phyloP scores from a whole-genome alignment of 768 basidiomycete species.

The Mycena galopus region DNA sequence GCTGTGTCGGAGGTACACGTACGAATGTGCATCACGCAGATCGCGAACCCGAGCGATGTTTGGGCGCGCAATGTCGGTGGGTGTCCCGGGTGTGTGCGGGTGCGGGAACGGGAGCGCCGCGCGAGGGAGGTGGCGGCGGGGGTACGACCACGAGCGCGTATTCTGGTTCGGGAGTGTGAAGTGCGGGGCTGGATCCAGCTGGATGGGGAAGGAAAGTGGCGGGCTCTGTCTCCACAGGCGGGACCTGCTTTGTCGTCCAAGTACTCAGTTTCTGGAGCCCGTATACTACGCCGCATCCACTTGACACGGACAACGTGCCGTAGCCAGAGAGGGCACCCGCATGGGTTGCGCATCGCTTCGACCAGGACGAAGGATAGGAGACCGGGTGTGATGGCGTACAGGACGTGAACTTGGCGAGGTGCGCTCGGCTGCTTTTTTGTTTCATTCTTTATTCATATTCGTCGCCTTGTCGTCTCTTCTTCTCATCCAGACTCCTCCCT shows the following conservation, averaged over 20 bases:
- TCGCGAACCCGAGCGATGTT: too few relatives aligned
- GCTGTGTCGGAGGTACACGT: background rate
- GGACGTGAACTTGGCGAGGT: conserved; percentile 67
- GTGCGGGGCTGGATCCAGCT: too few relatives aligned
- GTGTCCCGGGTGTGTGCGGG: conserved; percentile 28
- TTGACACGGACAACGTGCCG: background rate
- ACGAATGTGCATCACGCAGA: background rate
- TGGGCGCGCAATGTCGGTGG: conserved; percentile 16
- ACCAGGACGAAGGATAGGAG: conserved; percentile 30
- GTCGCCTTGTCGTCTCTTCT: background rate
- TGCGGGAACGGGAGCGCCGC: conserved; percentile 17
- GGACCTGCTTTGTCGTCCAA: background rate
- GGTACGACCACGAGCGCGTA: too few relatives aligned
- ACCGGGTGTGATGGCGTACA: conserved; percentile 56
- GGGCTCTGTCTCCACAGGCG: background rate
- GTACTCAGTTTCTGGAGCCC: background rate
- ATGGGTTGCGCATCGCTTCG: conserved; percentile 12
- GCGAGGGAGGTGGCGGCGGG: background rate
- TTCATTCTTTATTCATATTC: background rate
- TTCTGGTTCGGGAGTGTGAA: too few relatives aligned
- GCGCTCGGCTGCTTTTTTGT: background rate
- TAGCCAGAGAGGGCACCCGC: conserved; percentile 21
- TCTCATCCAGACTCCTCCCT: background rate
- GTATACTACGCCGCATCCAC: too few relatives aligned
- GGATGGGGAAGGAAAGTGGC: too few relatives aligned